Conservation (phyloP, 2,329 filamentous ascomycete species). For the Lomentospora prolificans region DNA sequence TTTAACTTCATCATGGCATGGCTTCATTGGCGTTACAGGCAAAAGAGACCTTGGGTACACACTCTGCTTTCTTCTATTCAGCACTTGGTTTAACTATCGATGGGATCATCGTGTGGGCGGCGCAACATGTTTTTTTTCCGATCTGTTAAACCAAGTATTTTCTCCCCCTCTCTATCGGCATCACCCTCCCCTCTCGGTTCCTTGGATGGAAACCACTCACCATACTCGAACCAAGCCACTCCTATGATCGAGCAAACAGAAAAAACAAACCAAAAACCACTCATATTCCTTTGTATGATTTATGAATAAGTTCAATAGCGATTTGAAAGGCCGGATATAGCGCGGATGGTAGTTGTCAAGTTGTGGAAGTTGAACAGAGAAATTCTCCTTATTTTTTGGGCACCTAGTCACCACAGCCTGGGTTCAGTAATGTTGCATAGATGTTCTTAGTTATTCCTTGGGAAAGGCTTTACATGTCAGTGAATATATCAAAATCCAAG, state of each 20-base stretch:
- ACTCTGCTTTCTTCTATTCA: not conserved
- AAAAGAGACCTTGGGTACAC: constrained; percentile 1
- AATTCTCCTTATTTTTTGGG: not conserved
- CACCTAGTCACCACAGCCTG: not conserved
- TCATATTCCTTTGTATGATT: not conserved
- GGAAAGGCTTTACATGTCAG: too few species aligned
- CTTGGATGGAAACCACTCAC: not conserved
- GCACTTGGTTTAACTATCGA: not conserved
- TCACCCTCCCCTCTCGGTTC: not conserved
- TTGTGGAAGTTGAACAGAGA: not conserved
- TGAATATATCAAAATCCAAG: too few species aligned
- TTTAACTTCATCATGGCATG: constrained; percentile 1
- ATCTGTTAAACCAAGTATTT: constrained; percentile 7
- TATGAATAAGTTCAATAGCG: not conserved
- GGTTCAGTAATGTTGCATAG: not conserved
- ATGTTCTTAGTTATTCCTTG: too few species aligned
- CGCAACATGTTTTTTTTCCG: constrained; percentile 3
- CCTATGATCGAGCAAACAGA: not conserved
- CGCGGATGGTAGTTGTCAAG: not conserved
- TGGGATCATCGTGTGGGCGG: not conserved
- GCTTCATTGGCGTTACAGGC: constrained; percentile 1
- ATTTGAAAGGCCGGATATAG: not conserved
- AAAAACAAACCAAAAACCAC: not conserved
- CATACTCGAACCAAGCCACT: not conserved
- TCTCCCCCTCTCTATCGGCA: constrained; percentile 1